A percentile compares a stretch with the other conserved stretches of the same genome.
These are phyloP conservation scores for Amanita pallidorosea DNA, from an alignment of 768 basidiomycete genomes.

Conservation along the genomic window DNA sequence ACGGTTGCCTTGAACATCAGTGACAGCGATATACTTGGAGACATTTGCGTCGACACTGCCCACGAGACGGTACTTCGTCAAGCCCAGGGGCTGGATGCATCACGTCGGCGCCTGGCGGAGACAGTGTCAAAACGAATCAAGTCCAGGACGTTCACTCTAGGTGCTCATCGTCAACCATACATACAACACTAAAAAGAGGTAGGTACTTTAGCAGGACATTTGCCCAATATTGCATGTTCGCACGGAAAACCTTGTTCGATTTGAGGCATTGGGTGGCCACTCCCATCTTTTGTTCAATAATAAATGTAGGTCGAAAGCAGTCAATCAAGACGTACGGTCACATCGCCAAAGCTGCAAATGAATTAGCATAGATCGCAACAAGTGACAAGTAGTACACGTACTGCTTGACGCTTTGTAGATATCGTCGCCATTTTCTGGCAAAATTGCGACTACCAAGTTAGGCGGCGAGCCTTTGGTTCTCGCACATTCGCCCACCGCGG, in stretches of 20 bases:
- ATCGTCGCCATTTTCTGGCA: constrained; percentile 65
- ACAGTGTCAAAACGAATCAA: background rate
- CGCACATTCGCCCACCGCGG: constrained; percentile 35
- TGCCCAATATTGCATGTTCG: constrained; percentile 70
- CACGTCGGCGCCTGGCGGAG: constrained; percentile 53
- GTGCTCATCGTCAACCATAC: background rate
- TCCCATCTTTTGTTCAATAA: constrained; percentile 37
- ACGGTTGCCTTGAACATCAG: constrained; percentile 45
- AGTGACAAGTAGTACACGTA: constrained; percentile 24
- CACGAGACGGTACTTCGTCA: constrained; percentile 62
- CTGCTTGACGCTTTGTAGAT: constrained; percentile 78
- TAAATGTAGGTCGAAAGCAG: background rate
- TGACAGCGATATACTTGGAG: constrained; percentile 52
- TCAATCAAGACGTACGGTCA: constrained; percentile 13
- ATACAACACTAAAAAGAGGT: background rate
- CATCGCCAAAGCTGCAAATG: constrained; percentile 51
- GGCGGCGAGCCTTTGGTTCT: constrained; percentile 31
- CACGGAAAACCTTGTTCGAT: constrained; percentile 46
- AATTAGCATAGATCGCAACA: background rate
- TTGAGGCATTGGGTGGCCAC: constrained; percentile 78
- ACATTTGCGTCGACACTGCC: constrained; percentile 62
- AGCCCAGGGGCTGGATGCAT: constrained; percentile 74
- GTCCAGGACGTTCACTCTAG: constrained; percentile 48
- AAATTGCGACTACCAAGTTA: constrained; percentile 50
- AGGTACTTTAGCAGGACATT: constrained; percentile 74